A percentile compares a stretch with the other conserved stretches of the same genome.
phyloP scores from a whole-genome alignment of 148 eudicot species.

The Arbutus unedo region DNA sequence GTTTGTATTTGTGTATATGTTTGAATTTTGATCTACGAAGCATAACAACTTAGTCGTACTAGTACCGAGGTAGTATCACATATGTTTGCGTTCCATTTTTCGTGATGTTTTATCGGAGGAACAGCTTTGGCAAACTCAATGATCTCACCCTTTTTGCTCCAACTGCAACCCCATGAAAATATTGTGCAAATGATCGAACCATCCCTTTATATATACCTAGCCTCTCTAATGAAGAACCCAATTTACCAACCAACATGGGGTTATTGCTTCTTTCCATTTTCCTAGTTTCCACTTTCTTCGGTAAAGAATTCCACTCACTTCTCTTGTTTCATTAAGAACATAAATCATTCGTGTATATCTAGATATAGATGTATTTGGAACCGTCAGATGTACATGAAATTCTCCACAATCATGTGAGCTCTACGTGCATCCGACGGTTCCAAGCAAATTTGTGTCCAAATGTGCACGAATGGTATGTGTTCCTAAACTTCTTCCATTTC shows the following conservation, averaged over 20 bases:
- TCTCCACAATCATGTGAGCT: too few relatives aligned
- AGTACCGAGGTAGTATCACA: background rate
- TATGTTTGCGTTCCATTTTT: background rate
- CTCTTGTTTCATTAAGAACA: too few relatives aligned
- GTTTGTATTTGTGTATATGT: too few relatives aligned
- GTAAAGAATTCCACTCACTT: background rate
- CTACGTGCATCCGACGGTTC: too few relatives aligned
- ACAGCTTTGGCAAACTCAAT: background rate
- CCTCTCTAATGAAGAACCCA: background rate
- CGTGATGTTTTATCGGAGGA: background rate
- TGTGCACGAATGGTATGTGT: too few relatives aligned
- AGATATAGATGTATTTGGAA: too few relatives aligned
- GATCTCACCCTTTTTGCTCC: background rate
- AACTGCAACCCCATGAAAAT: background rate
- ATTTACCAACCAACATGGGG: conserved; percentile 1
- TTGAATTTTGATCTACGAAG: too few relatives aligned
- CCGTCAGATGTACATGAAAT: too few relatives aligned
- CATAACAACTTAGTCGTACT: too few relatives aligned
- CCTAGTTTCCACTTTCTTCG: conserved; percentile 9
- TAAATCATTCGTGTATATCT: too few relatives aligned
- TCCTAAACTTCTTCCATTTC: background rate
- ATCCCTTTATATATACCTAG: background rate
- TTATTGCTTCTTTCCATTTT: conserved; percentile 1
- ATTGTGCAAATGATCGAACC: background rate
- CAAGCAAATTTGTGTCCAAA: too few relatives aligned